These are phyloP conservation scores for Arthrinium puccinioides DNA, from an alignment of 2,329 filamentous ascomycete species.

Conservation along the genomic window DNA sequence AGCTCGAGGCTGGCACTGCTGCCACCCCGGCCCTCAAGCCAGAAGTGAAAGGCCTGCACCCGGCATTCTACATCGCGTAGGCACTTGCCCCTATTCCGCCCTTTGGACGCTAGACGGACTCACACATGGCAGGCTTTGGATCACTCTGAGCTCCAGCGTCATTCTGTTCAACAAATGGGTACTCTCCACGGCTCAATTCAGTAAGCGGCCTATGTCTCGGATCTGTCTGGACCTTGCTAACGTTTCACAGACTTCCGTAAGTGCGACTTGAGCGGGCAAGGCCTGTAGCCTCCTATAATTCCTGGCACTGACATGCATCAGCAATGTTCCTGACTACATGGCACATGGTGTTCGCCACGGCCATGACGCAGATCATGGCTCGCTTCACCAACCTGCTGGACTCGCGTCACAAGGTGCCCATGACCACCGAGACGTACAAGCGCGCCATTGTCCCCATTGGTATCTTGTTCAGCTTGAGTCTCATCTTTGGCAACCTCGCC, in stretches of 20 bases:
- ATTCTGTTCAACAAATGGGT: slow-evolving; percentile 96
- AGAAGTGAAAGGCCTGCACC: too few relatives aligned
- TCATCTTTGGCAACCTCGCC: slow-evolving; percentile 61
- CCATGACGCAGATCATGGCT: slow-evolving; percentile 60
- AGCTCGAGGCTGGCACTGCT: too few relatives aligned
- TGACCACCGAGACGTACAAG: slow-evolving; percentile 52
- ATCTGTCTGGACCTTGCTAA: slow-evolving; percentile 7
- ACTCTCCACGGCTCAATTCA: slow-evolving; percentile 65
- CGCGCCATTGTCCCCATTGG: slow-evolving; percentile 61
- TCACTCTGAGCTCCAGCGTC: slow-evolving; percentile 75
- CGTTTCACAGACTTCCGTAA: slow-evolving; percentile 14
- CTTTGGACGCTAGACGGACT: too few relatives aligned
- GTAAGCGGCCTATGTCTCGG: slow-evolving; percentile 38
- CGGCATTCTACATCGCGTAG: too few relatives aligned
- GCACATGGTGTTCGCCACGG: slow-evolving; percentile 60
- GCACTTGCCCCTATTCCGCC: too few relatives aligned
- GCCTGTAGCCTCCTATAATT: not conserved
- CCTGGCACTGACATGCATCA: slow-evolving; percentile 11
- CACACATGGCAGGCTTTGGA: slow-evolving; percentile 56
- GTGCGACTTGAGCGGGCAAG: slow-evolving; percentile 4
- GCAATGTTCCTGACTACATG: slow-evolving; percentile 59
- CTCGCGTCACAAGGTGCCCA: slow-evolving; percentile 53
- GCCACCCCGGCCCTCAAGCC: too few relatives aligned
- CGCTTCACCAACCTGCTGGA: slow-evolving; percentile 57
- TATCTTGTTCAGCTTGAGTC: slow-evolving; percentile 57